Evolutionary conservation across 805 yeast genomes (phyloP).

Genomic region (Tetrapisispora taiwanensis): DNA sequence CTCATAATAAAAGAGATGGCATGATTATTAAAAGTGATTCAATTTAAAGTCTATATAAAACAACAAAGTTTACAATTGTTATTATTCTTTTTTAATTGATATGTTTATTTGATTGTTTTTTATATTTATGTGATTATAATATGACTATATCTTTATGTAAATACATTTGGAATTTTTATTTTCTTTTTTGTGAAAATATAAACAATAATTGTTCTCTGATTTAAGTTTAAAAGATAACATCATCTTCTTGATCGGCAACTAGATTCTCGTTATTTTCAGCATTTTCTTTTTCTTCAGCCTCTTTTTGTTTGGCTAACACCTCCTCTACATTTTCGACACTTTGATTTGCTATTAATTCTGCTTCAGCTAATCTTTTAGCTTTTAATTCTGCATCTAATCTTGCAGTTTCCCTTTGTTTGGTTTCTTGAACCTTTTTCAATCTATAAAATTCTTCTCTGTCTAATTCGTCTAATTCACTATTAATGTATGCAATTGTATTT

Average conservation of each 20-base stretch:
- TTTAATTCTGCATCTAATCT: constrained; percentile 46
- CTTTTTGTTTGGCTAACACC: constrained; percentile 9
- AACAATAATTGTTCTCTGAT: too few species aligned
- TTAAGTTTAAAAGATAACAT: constrained; percentile 32
- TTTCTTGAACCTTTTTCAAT: constrained; percentile 90
- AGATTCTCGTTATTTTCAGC: constrained; percentile 17
- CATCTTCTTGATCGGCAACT: constrained; percentile 35
- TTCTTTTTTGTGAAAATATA: too few species aligned
- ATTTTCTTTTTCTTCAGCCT: constrained; percentile 10
- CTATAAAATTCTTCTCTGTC: constrained; percentile 98
- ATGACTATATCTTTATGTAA: background rate
- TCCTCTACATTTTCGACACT: constrained; percentile 13
- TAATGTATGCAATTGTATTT: constrained; percentile 84
- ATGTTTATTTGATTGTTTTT: too few species aligned
- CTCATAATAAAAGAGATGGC: too few species aligned
- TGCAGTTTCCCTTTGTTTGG: constrained; percentile 75
- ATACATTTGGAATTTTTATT: background rate
- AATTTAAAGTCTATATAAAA: too few species aligned
- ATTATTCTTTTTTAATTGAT: too few species aligned
- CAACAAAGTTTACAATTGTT: too few species aligned
- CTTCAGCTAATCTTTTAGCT: constrained; percentile 13
- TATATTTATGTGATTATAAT: background rate
- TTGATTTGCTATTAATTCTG: constrained; percentile 21
- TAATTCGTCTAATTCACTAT: constrained; percentile 91
- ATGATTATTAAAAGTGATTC: too few species aligned